phyloP scores from a whole-genome alignment of 2,329 filamentous ascomycete species.

The Thielaviopsis ethacetica region DNA sequence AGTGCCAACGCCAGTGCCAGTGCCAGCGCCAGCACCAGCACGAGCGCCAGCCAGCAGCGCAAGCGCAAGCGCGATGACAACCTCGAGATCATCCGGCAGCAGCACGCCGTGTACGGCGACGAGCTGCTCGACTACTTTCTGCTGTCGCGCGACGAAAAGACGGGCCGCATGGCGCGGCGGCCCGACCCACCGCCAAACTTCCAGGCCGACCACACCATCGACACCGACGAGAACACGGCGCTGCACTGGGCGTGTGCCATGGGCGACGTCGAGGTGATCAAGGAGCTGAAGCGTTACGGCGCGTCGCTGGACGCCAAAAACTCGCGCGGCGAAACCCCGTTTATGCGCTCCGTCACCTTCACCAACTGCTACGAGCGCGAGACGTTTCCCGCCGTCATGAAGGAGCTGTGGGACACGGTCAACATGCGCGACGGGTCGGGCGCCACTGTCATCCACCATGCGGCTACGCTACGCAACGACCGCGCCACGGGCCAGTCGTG shows the following conservation, averaged over 20 bases:
- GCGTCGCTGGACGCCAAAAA: conserved; percentile 60
- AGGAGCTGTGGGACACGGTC: conserved; percentile 68
- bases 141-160: conserved; percentile 60
- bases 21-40: conserved; percentile 68
- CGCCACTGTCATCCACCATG: conserved; percentile 86
- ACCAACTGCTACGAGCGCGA: conserved; percentile 94
- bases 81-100: conserved; percentile 52
- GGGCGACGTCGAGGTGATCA: conserved; percentile 86
- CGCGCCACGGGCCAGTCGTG: conserved; percentile 71
- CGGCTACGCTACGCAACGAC: conserved; percentile 72
- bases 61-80: conserved; percentile 59
- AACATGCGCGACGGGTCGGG: conserved; percentile 64
- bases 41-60: conserved; percentile 28
- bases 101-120: conserved; percentile 83
- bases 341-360: conserved; percentile 89
- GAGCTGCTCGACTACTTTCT: conserved; percentile 93
- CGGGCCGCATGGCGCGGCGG: conserved; percentile 36
- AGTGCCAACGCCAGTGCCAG: conserved; percentile 26
- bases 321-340: conserved; percentile 64
- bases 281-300: conserved; percentile 66
- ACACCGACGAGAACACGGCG: conserved; percentile 80
- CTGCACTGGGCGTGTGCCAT: conserved; percentile 96
- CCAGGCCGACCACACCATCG: conserved; percentile 80
- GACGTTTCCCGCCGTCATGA: conserved; percentile 72
- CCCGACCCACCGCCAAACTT: conserved; percentile 75